Evolutionary conservation across 2,329 filamentous ascomycete species (phyloP).

Genomic region (Cladosporium sp.): DNA sequence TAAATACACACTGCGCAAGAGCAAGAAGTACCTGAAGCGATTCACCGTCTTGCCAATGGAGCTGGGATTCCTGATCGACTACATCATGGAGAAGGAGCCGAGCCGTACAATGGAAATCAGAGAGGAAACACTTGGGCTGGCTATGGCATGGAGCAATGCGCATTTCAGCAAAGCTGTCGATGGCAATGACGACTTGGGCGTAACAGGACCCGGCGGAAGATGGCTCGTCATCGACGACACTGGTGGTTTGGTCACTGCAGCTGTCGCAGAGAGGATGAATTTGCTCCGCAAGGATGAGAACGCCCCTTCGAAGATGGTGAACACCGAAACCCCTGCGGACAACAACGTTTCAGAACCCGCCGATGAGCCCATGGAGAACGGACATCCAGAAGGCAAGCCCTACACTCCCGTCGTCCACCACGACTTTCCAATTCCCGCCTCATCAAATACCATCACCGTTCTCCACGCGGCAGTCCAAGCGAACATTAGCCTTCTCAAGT

Average conservation of each 20-base stretch:
- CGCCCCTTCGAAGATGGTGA: conserved; percentile 5
- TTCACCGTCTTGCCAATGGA: conserved; percentile 85
- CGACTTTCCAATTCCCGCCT: conserved; percentile 56
- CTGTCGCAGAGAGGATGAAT: conserved; percentile 84
- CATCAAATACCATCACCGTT: conserved; percentile 72
- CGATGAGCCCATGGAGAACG: conserved; percentile 8
- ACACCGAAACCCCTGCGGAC: conserved; percentile 11
- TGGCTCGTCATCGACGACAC: conserved; percentile 88
- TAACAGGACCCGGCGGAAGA: conserved; percentile 48
- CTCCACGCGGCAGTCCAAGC: conserved; percentile 79
- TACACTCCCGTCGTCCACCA: conserved; percentile 31
- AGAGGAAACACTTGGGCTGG: conserved; percentile 73
- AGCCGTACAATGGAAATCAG: conserved; percentile 78
- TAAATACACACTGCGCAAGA: conserved; percentile 93
- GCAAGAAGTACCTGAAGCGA: conserved; percentile 83
- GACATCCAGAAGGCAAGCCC: neutral
- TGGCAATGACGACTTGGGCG: conserved; percentile 16
- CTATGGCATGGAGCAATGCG: conserved; percentile 86
- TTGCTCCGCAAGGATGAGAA: conserved; percentile 51
- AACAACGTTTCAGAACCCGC: conserved; percentile 30
- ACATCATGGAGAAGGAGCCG: conserved; percentile 74
- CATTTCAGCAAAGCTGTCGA: conserved; percentile 55
- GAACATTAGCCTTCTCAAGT: conserved; percentile 80
- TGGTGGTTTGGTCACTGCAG: conserved; percentile 73
- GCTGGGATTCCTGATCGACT: conserved; percentile 68